Evolutionary conservation across 768 basidiomycete genomes (phyloP).

Genomic region (Russula abietina): DNA sequence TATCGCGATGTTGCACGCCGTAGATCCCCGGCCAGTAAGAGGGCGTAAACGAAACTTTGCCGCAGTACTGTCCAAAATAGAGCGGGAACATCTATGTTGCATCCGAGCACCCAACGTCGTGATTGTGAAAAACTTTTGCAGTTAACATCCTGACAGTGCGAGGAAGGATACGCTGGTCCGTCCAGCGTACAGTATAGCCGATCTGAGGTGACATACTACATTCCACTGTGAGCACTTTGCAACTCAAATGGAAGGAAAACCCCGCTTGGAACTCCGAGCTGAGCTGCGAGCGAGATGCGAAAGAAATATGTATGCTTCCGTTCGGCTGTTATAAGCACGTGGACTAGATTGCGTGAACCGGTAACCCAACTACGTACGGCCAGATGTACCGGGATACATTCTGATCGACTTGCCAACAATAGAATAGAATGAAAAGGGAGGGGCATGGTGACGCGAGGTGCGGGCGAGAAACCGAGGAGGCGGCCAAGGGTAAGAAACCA

Average conservation of each 20-base stretch:
- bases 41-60: not conserved
- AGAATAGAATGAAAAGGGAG: not conserved
- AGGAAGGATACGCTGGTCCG: not conserved
- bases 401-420: not conserved
- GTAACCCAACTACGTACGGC: not conserved
- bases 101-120: not conserved
- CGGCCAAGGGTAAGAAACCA: not conserved
- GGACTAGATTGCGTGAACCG: not conserved
- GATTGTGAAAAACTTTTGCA: not conserved
- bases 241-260: not conserved
- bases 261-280: not conserved
- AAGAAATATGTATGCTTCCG: not conserved
- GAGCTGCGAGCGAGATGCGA: not conserved
- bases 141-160: not conserved
- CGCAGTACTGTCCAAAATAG: not conserved
- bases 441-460: not conserved
- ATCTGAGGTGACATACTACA: not conserved
- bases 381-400: not conserved
- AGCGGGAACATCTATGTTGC: not conserved
- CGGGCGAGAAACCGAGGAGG: constrained; percentile 1
- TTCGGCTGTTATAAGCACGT: not conserved
- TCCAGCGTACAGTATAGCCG: too few relatives aligned
- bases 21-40: not conserved
- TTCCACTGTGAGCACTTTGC: not conserved
- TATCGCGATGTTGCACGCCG: not conserved